phyloP scores from a whole-genome alignment of 116 monocot genomes.

The Papilionanthe hybrid region DNA sequence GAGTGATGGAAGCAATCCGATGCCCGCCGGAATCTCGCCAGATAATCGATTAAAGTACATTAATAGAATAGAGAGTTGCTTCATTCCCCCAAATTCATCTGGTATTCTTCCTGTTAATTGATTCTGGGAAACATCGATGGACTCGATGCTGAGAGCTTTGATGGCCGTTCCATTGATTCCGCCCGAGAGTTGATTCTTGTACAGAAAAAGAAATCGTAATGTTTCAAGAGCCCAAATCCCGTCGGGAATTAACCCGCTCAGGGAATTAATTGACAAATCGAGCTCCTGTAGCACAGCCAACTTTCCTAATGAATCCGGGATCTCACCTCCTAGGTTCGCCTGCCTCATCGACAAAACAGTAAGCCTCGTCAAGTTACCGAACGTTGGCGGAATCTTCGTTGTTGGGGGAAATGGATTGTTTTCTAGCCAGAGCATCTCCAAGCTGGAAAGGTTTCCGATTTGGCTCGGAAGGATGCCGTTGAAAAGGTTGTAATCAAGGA shows the following conservation, averaged over 20 bases:
- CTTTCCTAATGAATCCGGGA: slow-evolving; percentile 3
- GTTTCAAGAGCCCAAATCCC: slow-evolving; percentile 31
- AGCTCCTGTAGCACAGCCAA: slow-evolving; percentile 1
- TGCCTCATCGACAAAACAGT: slow-evolving; percentile 12
- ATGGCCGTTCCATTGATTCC: slow-evolving; percentile 24
- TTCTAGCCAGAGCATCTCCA: slow-evolving; percentile 2
- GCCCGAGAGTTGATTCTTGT: slow-evolving; percentile 18
- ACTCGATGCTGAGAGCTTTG: slow-evolving; percentile 11
- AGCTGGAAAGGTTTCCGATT: slow-evolving; percentile 10
- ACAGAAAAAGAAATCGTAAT: slow-evolving; percentile 24
- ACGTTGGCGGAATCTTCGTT: slow-evolving; percentile 8
- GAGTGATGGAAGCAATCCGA: slow-evolving; percentile 31
- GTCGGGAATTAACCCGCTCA: slow-evolving; percentile 28
- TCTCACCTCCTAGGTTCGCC: slow-evolving; percentile 13
- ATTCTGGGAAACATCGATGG: slow-evolving; percentile 40
- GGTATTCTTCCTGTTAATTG: slow-evolving; percentile 32
- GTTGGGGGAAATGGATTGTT: slow-evolving; percentile 8
- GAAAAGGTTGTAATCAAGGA: slow-evolving; percentile 24
- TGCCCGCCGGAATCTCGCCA: slow-evolving; percentile 35
- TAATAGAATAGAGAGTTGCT: slow-evolving; percentile 15
- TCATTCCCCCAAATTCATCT: slow-evolving; percentile 22
- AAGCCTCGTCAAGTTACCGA: slow-evolving; percentile 18
- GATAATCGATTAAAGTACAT: slow-evolving; percentile 37
- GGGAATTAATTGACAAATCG: slow-evolving; percentile 11
- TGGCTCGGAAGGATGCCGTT: slow-evolving; percentile 14